Base-by-base conservation (phyloP, 1,284 basidiomycete species). In the Puccinia polysora region DNA sequence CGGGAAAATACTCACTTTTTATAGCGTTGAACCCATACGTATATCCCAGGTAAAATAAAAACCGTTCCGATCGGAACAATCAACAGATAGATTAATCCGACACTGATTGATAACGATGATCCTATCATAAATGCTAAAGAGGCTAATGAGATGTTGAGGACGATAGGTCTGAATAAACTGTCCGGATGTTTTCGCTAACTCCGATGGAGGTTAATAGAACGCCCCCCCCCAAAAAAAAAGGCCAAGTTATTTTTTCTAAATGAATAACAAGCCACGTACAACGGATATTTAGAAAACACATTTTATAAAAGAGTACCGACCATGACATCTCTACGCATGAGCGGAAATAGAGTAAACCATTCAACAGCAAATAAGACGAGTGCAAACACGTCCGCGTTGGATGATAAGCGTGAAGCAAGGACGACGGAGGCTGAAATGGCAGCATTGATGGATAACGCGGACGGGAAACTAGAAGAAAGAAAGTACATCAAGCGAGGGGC, bases 401-500 rank as follows among this genome's bases (percentile, higher is more conserved):
- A 87, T 28, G 85, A 82, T 38, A 98, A 83, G 71, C 96, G 87
- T 30, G 93, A 97, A 32, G 93, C 93, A 67, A 98, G 84, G 40
- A 98, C 94, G 52, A 97, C 90, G 15, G 90, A 91, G 4, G 91
- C 91, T 40, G 90, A 94, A 71, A 97, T 88, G 36, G 91, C 92
- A 25, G 94, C 94, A 75, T 97, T 97, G 82, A 95, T 89, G 36
- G 92, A 94, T 49, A 98, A 81, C 28, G 95, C 90, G 28, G 91
- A 91, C 15, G 90, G 88, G 59, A 95, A 82, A 77, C 91, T 94
- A n/a, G n/a, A n/a, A n/a, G n/a, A n/a, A n/a, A n/a, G n/a, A n/a
- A n/a, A n/a, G n/a, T n/a, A n/a, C n/a, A n/a, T n/a, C n/a, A n/a
- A 49, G 14, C 10, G 47, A 36, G 55, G 32, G 18, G 38, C 59